These are phyloP conservation scores for Corrigiola litoralis DNA, from an alignment of 179 eudicot species.

Conservation along the genomic window DNA sequence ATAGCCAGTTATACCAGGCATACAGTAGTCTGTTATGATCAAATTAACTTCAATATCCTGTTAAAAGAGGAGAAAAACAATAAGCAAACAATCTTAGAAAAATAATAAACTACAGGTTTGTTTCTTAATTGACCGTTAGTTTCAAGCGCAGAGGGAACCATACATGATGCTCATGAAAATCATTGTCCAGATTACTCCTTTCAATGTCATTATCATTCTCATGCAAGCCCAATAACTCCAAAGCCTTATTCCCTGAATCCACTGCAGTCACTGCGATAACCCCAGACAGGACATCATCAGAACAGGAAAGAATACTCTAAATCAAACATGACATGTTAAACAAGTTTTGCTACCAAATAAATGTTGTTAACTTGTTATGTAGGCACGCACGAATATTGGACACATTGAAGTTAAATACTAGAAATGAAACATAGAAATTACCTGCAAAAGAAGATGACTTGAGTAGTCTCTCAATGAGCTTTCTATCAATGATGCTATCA, in stretches of 20 bases:
- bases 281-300: neutral
- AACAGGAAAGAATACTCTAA: neutral
- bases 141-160: neutral
- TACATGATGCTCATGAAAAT: constrained; percentile 11
- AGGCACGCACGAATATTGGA: too few species aligned
- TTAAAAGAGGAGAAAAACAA: neutral
- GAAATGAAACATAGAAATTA: neutral
- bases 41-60: constrained; percentile 26
- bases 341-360: neutral
- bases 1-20: constrained; percentile 45
- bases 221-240: constrained; percentile 34
- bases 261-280: constrained; percentile 31
- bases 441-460: constrained; percentile 68
- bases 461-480: constrained; percentile 66
- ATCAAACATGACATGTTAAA: neutral
- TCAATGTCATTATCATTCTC: constrained; percentile 1
- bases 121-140: too few species aligned
- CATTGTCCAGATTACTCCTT: neutral
- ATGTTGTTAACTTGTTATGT: too few species aligned
- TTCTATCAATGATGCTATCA: constrained; percentile 66
- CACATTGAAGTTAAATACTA: neutral
- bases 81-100: neutral
- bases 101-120: neutral
- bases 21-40: constrained; percentile 39
- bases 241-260: constrained; percentile 36